A percentile compares a stretch with the other conserved stretches of the same genome.
These are phyloP conservation scores for Pseudogymnoascus sp. DNA, from an alignment of 2,329 filamentous ascomycete species.

Conservation along the genomic window DNA sequence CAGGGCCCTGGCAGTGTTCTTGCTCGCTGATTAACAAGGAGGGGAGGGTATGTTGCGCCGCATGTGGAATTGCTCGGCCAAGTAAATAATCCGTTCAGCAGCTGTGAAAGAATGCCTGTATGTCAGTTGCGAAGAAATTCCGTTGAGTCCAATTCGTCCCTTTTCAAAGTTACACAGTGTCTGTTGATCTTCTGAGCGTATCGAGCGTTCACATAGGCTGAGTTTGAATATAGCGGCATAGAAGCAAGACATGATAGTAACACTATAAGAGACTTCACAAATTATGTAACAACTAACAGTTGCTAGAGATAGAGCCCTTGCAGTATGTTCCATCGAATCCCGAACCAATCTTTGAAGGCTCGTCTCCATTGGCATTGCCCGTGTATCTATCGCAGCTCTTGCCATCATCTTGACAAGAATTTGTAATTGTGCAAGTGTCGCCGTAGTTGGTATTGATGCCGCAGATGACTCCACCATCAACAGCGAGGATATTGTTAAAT, in stretches of 20 bases:
- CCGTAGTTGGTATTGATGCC: conserved; percentile 46
- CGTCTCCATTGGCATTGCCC: conserved; percentile 31
- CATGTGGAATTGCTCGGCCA: not conserved
- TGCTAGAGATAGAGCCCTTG: conserved; percentile 20
- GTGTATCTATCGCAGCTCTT: conserved; percentile 29
- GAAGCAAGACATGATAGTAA: no score
- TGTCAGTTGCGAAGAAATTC: not conserved
- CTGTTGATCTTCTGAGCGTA: no score
- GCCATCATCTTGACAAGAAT: conserved; percentile 27
- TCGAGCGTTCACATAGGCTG: no score
- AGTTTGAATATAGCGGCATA: no score
- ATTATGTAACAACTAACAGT: no score
- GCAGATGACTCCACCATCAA: conserved; percentile 35
- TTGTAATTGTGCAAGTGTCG: conserved; percentile 36
- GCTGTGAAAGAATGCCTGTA: not conserved
- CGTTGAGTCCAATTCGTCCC: not conserved
- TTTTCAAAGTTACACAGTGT: not conserved
- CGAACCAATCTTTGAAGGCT: conserved; percentile 32
- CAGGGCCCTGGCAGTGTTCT: not conserved
- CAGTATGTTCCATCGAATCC: conserved; percentile 33
- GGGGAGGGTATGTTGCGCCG: not conserved
- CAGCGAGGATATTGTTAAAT: conserved; percentile 36
- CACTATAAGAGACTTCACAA: no score
- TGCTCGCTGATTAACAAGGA: not conserved
- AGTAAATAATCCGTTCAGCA: not conserved